Evolutionary conservation across 2,329 filamentous ascomycete species (phyloP).

Genomic region (Aaosphaeria pasadenensis): DNA sequence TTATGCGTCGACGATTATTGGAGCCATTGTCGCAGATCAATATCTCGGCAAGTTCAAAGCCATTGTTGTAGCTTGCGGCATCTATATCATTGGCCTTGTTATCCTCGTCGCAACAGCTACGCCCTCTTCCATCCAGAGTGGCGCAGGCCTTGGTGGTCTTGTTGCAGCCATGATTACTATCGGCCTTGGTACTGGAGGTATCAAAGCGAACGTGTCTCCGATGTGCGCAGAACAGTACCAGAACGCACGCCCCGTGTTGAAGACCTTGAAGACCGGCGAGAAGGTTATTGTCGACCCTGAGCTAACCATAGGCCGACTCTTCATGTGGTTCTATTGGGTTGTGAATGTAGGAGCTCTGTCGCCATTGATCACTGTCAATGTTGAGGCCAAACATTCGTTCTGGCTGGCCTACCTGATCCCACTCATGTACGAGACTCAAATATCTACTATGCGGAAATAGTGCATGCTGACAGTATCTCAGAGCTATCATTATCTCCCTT

Average conservation of each 20-base stretch:
- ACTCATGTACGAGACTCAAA: too few relatives aligned
- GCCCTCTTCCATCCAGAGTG: constrained; percentile 49
- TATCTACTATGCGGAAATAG: too few relatives aligned
- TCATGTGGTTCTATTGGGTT: constrained; percentile 32
- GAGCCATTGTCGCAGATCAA: constrained; percentile 58
- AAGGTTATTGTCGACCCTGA: constrained; percentile 65
- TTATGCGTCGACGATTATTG: constrained; percentile 56
- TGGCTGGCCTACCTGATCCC: constrained; percentile 58
- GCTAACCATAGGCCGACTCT: constrained; percentile 65
- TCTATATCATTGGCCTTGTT: constrained; percentile 58
- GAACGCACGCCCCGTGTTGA: constrained; percentile 24
- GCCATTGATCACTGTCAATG: constrained; percentile 24
- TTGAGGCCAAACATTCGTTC: constrained; percentile 59
- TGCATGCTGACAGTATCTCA: too few relatives aligned
- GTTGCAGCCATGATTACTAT: constrained; percentile 58
- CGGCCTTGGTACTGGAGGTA: constrained; percentile 65
- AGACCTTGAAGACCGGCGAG: constrained; percentile 36
- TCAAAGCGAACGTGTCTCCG: constrained; percentile 63
- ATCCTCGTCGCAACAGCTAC: constrained; percentile 57
- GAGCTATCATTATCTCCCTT: too few relatives aligned
- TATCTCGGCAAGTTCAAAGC: constrained; percentile 61
- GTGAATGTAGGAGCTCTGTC: constrained; percentile 38
- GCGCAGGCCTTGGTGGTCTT: constrained; percentile 53
- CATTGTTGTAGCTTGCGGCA: constrained; percentile 52
- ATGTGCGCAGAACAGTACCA: constrained; percentile 58